A percentile compares a stretch with the other conserved stretches of the same genome.
These are phyloP conservation scores for Solidago caesia DNA, from an alignment of 129 eudicot genomes.

Conservation along the genomic window DNA sequence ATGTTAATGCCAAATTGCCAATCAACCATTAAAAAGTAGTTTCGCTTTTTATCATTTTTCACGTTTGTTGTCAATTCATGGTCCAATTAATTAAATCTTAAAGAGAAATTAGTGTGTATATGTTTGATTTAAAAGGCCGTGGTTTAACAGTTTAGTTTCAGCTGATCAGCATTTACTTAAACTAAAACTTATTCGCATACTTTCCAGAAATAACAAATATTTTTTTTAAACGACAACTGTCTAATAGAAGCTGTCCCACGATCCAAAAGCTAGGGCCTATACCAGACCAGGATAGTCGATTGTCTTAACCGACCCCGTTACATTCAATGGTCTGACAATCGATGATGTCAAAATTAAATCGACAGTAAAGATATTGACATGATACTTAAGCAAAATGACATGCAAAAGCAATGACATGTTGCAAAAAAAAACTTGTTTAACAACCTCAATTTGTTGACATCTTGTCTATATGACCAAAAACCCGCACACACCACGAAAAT, in stretches of 20 bases:
- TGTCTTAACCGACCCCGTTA: no score
- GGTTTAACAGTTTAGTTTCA: no score
- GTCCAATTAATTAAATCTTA: not conserved
- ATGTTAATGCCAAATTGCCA: not conserved
- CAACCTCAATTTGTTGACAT: not conserved
- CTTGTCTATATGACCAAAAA: not conserved
- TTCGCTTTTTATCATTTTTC: not conserved
- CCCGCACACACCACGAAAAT: not conserved
- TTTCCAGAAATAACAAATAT: no score
- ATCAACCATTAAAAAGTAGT: not conserved
- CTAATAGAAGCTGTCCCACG: no score
- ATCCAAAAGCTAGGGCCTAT: no score
- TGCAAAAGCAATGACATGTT: not conserved
- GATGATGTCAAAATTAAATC: not conserved
- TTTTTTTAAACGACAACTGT: no score
- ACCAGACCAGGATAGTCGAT: no score
- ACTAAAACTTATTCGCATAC: no score
- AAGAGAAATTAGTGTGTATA: not conserved
- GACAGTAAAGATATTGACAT: slow-evolving; percentile 3
- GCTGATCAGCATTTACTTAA: no score
- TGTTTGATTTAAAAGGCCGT: no score
- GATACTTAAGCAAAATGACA: not conserved
- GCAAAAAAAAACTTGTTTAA: not conserved
- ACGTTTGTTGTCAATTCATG: not conserved
- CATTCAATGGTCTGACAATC: no score